A percentile compares a stretch with the other conserved stretches of the same genome.
These are phyloP conservation scores for Cryptococcus floricola DNA, from an alignment of 1,284 basidiomycete genomes.

Conservation along the genomic window DNA sequence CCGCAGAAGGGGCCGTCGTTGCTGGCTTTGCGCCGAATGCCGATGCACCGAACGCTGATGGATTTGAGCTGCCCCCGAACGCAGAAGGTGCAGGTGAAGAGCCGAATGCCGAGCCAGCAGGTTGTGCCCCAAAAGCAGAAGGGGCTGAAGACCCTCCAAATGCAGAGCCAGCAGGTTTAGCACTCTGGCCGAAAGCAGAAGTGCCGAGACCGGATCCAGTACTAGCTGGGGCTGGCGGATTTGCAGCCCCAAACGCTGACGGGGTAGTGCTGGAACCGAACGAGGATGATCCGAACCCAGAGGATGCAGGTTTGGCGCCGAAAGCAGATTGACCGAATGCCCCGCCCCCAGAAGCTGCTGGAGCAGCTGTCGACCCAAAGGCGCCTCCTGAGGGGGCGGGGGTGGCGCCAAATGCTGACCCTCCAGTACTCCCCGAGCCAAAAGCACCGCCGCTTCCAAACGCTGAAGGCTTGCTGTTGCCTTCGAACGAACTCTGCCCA, in stretches of 20 bases:
- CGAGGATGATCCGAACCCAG: conserved; percentile 6
- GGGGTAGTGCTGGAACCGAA: conserved; percentile 12
- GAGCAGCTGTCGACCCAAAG: conserved; percentile 18
- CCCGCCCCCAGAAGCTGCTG: conserved; percentile 16
- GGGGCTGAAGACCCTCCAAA: conserved; percentile 24
- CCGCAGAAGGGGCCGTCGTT: conserved; percentile 10
- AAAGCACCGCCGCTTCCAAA: conserved; percentile 10
- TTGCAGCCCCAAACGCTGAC: conserved; percentile 22
- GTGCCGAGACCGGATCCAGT: conserved; percentile 33
- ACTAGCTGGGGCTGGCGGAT: not conserved
- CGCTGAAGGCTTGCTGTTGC: conserved; percentile 9
- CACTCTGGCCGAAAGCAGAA: conserved; percentile 35
- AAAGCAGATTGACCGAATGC: conserved; percentile 36
- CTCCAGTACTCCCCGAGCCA: conserved; percentile 2
- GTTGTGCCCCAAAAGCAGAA: conserved; percentile 26
- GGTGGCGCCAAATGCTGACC: conserved; percentile 6
- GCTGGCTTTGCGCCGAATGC: conserved; percentile 20
- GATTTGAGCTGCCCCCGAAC: conserved; percentile 17
- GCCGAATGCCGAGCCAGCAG: conserved; percentile 15
- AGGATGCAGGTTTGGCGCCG: conserved; percentile 19
- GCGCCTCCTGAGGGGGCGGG: conserved; percentile 18
- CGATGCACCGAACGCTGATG: conserved; percentile 43
- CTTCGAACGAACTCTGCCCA: conserved; percentile 22
- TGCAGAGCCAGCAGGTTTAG: conserved; percentile 19
- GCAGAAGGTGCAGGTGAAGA: conserved; percentile 19